Percentiles rank a stretch among this genome's conserved stretches.
These are phyloP conservation scores for Quercus suber DNA, from an alignment of 306 rosid species.

Conservation along the genomic window DNA sequence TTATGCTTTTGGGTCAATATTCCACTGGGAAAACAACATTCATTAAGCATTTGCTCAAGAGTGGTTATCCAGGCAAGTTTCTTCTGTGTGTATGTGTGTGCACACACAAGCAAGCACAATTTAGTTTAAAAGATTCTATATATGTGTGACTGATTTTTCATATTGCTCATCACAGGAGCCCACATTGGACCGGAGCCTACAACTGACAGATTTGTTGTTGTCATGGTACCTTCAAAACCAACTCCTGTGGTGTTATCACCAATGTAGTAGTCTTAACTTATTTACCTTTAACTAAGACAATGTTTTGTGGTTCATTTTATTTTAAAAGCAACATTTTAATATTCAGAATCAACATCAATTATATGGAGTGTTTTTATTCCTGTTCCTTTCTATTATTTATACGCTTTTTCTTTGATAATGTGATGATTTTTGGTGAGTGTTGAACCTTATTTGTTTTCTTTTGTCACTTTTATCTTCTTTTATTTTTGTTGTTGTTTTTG, in stretches of 20 bases:
- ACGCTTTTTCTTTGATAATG: neutral
- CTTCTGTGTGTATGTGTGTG: slow-evolving; percentile 1
- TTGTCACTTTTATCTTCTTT: neutral
- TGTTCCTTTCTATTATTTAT: neutral
- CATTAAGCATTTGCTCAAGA: slow-evolving; percentile 78
- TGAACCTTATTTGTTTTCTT: neutral
- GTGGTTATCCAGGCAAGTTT: slow-evolving; percentile 84
- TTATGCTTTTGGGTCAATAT: slow-evolving; percentile 96
- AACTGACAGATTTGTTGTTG: slow-evolving; percentile 96
- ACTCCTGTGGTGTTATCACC: slow-evolving; percentile 3
- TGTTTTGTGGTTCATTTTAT: neutral
- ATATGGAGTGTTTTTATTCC: too few relatives aligned
- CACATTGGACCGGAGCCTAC: slow-evolving; percentile 99
- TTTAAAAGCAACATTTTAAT: neutral
- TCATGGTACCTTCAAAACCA: slow-evolving; percentile 61
- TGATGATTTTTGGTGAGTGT: neutral
- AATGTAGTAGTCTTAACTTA: slow-evolving; percentile 1
- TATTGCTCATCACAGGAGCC: slow-evolving; percentile 57
- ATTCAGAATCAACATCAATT: too few relatives aligned
- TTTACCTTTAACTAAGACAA: neutral
- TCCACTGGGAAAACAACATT: slow-evolving; percentile 98
- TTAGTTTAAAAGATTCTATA: neutral
- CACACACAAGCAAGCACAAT: neutral
- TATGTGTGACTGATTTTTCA: slow-evolving; percentile 2
- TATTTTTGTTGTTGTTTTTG: too few relatives aligned